Conservation (phyloP, 306 rosid genomes). For the Begonia peltatifolia region DNA sequence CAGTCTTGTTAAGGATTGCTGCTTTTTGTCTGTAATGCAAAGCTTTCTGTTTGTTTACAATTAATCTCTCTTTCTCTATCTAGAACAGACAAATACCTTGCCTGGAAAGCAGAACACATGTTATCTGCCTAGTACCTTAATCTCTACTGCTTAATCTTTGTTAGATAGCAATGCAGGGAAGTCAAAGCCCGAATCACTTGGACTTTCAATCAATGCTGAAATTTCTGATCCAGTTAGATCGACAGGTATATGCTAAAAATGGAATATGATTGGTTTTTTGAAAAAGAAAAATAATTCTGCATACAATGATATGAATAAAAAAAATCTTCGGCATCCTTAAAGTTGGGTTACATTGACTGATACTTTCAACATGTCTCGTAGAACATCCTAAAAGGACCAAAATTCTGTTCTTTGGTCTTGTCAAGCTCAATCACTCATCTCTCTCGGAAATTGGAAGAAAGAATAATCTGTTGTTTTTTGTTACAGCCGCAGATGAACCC, state of each 20-base stretch:
- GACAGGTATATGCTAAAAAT: slow-evolving; percentile 8
- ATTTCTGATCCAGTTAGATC: slow-evolving; percentile 10
- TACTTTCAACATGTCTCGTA: too few relatives aligned
- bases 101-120: too few relatives aligned
- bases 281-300: too few relatives aligned
- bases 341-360: background rate
- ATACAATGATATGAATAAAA: background rate
- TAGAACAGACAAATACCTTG: too few relatives aligned
- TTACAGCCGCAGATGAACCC: slow-evolving; percentile 26
- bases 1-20: background rate
- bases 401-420: background rate
- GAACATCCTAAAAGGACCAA: background rate
- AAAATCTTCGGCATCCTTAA: background rate
- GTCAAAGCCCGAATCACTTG: slow-evolving; percentile 8
- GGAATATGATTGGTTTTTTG: background rate
- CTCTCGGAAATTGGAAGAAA: slow-evolving; percentile 6
- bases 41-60: too few relatives aligned
- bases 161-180: slow-evolving; percentile 13
- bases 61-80: too few relatives aligned
- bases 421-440: background rate
- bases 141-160: too few relatives aligned
- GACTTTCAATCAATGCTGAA: slow-evolving; percentile 4
- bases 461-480: slow-evolving; percentile 2
- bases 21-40: too few relatives aligned
- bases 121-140: background rate